Evolutionary conservation across 2,329 filamentous ascomycete genomes (phyloP).

Genomic region (Aspergillus quadrilineatus): DNA sequence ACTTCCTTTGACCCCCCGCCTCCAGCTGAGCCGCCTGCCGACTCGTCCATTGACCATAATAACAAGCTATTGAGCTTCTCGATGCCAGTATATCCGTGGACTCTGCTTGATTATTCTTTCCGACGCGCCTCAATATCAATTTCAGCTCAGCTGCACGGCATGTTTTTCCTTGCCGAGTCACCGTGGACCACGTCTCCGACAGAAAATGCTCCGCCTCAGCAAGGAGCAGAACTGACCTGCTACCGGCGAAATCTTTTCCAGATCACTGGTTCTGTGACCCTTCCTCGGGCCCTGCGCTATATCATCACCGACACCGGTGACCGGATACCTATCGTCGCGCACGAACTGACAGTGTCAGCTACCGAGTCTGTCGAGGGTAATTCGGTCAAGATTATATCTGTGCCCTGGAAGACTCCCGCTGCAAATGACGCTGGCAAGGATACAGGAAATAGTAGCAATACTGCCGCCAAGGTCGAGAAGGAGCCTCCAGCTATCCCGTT

Average conservation of each 20-base stretch:
- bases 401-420: constrained; percentile 95
- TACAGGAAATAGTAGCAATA: constrained; percentile 22
- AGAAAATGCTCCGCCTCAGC: constrained; percentile 56
- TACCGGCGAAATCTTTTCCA: constrained; percentile 95
- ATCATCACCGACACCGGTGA: constrained; percentile 82
- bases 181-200: constrained; percentile 59
- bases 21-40: constrained; percentile 49
- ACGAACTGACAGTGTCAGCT: constrained; percentile 85
- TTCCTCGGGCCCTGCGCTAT: constrained; percentile 74
- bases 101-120: constrained; percentile 60
- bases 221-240: constrained; percentile 74
- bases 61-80: constrained; percentile 75
- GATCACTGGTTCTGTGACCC: constrained; percentile 83
- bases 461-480: constrained; percentile 66
- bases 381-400: constrained; percentile 87
- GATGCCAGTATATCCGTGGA: constrained; percentile 60
- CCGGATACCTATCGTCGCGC: constrained; percentile 74
- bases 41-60: constrained; percentile 62
- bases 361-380: constrained; percentile 95
- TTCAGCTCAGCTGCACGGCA: constrained; percentile 64
- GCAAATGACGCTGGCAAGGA: constrained; percentile 60
- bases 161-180: constrained; percentile 68
- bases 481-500: constrained; percentile 82
- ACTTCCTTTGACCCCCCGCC: constrained; percentile 43
- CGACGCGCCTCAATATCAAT: constrained; percentile 57